Evolutionary conservation across 805 yeast genomes (phyloP).

Genomic region (Sugiyamaella valdiviana): DNA sequence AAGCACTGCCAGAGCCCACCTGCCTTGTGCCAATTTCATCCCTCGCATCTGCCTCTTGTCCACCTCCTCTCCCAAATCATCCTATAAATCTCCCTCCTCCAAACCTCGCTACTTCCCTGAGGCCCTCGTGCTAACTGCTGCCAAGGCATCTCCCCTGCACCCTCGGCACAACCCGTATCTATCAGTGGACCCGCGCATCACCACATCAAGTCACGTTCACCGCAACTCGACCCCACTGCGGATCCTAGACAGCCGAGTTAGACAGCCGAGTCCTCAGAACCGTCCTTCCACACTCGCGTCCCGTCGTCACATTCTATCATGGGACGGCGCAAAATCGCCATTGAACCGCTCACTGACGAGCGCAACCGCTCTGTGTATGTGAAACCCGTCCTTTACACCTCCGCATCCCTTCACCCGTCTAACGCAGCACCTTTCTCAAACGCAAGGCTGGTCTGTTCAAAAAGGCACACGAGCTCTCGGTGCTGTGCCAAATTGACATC

Average conservation of each 20-base stretch:
- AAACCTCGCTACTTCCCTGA: too few relatives aligned
- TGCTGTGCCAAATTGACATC: constrained; percentile 85
- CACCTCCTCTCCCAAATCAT: background rate
- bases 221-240: too few relatives aligned
- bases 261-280: too few relatives aligned
- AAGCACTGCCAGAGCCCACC: background rate
- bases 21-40: background rate
- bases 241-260: too few relatives aligned
- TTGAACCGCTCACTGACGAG: constrained; percentile 85
- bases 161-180: too few relatives aligned
- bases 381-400: background rate
- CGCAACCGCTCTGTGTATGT: constrained; percentile 51
- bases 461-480: constrained; percentile 79
- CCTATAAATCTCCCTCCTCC: background rate
- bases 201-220: too few relatives aligned
- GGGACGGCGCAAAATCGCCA: constrained; percentile 97
- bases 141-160: too few relatives aligned
- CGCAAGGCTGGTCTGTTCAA: constrained; percentile 87
- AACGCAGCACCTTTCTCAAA: constrained; percentile 68
- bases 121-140: too few relatives aligned
- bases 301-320: constrained; percentile 34
- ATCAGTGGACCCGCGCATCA: too few relatives aligned
- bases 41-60: background rate
- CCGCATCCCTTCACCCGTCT: background rate
- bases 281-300: too few relatives aligned